Base-by-base conservation (phyloP, 1,284 basidiomycete species). In the Xerocomus cyaneibrunnescens region DNA sequence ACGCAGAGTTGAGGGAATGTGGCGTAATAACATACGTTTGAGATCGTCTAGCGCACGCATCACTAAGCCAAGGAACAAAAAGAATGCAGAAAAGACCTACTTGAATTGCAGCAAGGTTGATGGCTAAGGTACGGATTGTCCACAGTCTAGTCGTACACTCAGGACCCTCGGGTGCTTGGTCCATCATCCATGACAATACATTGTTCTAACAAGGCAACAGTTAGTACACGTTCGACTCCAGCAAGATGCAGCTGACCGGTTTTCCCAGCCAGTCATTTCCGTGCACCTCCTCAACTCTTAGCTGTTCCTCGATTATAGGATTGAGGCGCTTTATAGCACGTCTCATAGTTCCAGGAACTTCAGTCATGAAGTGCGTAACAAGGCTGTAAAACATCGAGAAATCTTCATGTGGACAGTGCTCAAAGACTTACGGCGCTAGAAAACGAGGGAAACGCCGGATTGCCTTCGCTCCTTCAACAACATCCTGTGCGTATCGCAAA, bases 91-190 rank as follows among this genome's bases (percentile, higher is more conserved):
- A 3, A 19, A 30, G 17, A 28, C 58, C 10, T 43, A 65, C 59
- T 27, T 78, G 74, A 14, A 77, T 70, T 1, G 75, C 71, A 0
- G 72, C 72, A 45, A 79, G 74, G 50, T 75, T 76, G 42, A 74
- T 31, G 0, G 59, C 28, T 7, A 78, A 57, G 5, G 77, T 30
- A 23, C 68, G 65, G 55, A 56, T 0, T 45, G 58, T 31, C 27
- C 25, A 41, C 25, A 28, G 10, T 27, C 9, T 41, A 22, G 8
- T 19, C n/a, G 25, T 5, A 55, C 64, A 42, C 71, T 67, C 17
- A 64, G 60, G 9, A 7, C 63, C 65, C 7, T 67, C 59, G 13
- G 39, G 39, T 2, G 71, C 62, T 10, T 62, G 66, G 32, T 78
- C 72, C 49, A 80, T 64, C 12, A 79, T 52, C 78, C 76, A 81